A percentile compares a stretch with the other conserved stretches of the same genome.
Evolutionary conservation across 2,329 filamentous ascomycete species (phyloP).

Genomic region (Calonectria pteridis): DNA sequence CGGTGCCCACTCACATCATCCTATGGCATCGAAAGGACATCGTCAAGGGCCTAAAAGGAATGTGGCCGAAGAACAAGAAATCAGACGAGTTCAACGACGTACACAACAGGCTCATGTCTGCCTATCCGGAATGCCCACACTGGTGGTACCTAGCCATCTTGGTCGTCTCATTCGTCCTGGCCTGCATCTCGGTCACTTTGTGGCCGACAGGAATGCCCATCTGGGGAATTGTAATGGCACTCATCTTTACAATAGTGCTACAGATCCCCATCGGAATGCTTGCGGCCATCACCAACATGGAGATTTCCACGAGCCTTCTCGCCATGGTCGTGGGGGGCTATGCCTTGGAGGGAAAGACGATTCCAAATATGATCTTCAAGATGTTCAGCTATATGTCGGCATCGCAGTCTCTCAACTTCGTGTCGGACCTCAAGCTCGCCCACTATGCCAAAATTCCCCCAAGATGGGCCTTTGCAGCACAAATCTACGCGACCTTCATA

Average conservation of each 20-base stretch:
- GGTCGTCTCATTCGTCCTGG: slow-evolving; percentile 58
- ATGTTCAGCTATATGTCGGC: slow-evolving; percentile 75
- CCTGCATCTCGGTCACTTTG: slow-evolving; percentile 51
- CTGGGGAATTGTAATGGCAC: slow-evolving; percentile 64
- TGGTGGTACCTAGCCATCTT: slow-evolving; percentile 67
- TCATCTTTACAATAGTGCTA: slow-evolving; percentile 64
- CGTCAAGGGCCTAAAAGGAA: slow-evolving; percentile 39
- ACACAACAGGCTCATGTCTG: slow-evolving; percentile 50
- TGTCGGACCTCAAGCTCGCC: slow-evolving; percentile 70
- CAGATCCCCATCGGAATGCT: slow-evolving; percentile 69
- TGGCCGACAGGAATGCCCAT: slow-evolving; percentile 65
- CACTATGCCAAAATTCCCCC: slow-evolving; percentile 73
- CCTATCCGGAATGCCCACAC: slow-evolving; percentile 60
- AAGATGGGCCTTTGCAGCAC: slow-evolving; percentile 65
- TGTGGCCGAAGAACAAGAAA: slow-evolving; percentile 40
- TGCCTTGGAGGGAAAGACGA: slow-evolving; percentile 72
- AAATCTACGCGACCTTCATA: slow-evolving; percentile 66
- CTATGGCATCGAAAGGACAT: slow-evolving; percentile 50
- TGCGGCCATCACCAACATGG: slow-evolving; percentile 67
- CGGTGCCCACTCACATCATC: slow-evolving; percentile 46
- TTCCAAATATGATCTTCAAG: slow-evolving; percentile 80
- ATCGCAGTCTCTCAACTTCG: slow-evolving; percentile 70
- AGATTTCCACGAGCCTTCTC: slow-evolving; percentile 72
- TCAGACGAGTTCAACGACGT: slow-evolving; percentile 55
- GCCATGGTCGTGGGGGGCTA: slow-evolving; percentile 77